Base-by-base conservation (phyloP, 1,139 yeast species). In the Yarrowia galli region DNA sequence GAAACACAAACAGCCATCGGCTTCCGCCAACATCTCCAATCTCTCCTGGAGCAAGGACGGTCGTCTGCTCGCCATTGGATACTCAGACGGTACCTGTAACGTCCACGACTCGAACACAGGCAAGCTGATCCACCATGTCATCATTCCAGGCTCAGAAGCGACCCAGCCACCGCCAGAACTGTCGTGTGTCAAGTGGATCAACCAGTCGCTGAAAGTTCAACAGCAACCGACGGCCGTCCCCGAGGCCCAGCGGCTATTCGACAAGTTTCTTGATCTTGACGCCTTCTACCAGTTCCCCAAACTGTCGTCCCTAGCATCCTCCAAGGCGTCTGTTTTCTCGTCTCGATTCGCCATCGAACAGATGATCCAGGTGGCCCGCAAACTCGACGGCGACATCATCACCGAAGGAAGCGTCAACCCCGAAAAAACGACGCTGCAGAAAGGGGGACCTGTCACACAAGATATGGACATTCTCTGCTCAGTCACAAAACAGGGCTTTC, bases 31-130 rank as follows among this genome's bases (percentile, higher is more conserved):
- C 42, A 42, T 67, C 49, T 43, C 77, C 7, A 74, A 77, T 13
- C 76, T 84, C n/a, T 68, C 71, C 2, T 80, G 82, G 82, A 71
- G 74, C 20, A 74, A 74, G 9, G 81, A 79, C 69, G 82, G 82
- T 16, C 74, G 72, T 67, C 79, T 75, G 68, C 80, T 86, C 69
- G 84, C 84, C 35, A 76, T 85, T 18, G 75, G 83, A 1, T 86
- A 86, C 1, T 70, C 76, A 0, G 87, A 85, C 70, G 80, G 81
- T 2, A 73, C 78, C 16, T 81, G 83, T 61, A 81, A 83, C 70
- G 76, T 85, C 5, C 84, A 83, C 70, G 85, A 84, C 71, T 79
- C 87, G 9, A 83, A 84, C 71, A 81, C 79, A 45, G 88, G 88
- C 0, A 46, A 43, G 43, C 22, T 48, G 65, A 38, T 65, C 20